Base-by-base conservation (phyloP, 2,329 filamentous ascomycete genomes). In the Colletotrichum viniferum region DNA sequence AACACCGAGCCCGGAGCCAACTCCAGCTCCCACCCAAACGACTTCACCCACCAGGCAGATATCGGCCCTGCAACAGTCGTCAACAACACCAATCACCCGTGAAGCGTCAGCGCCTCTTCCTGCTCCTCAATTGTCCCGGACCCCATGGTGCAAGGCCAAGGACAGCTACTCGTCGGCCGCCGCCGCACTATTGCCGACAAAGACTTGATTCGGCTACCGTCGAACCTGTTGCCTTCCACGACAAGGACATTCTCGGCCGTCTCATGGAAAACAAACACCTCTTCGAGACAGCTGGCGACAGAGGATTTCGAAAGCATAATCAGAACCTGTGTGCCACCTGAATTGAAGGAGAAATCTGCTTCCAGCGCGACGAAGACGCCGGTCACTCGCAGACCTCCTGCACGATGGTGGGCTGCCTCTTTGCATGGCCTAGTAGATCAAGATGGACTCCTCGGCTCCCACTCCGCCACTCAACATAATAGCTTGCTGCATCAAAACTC, bases 51-150 rank as follows among this genome's bases (percentile, higher is more conserved):
- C 16, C 34, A 0, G 34, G 4, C 7, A 36, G 7, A 36, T 8
- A 36, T 36, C 34, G 14, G 34, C 34, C 3, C 34, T 36, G 14
- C 7, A 28, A 4, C 24, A 28, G 13, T 58, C 14, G 0, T 58
- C 16, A n/a, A 58, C 24, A 60, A 12, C 24, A 60, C 16, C 24
- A 60, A 32, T 5, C 8, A 21, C 26, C 9, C 56, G 26, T 1
- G 0, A 32, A 60, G 1, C 55, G 56, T 18, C 26, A 60, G 1
- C 7, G 8, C 56, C 26, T 1, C 26, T n/a, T 14, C 1, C 26
- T 0, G 18, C 38, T 12, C 38, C 38, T n/a, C 5, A 10, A 18
- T 43, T 18, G 16, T 18, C 38, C 18, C 18, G 18, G 8, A 12
- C 8, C 38, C 18, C 9, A 10, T 3, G 8, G 9, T 43, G 18